phyloP scores from a whole-genome alignment of 1,284 basidiomycete genomes.

The Cystobasidiaceae sp. region DNA sequence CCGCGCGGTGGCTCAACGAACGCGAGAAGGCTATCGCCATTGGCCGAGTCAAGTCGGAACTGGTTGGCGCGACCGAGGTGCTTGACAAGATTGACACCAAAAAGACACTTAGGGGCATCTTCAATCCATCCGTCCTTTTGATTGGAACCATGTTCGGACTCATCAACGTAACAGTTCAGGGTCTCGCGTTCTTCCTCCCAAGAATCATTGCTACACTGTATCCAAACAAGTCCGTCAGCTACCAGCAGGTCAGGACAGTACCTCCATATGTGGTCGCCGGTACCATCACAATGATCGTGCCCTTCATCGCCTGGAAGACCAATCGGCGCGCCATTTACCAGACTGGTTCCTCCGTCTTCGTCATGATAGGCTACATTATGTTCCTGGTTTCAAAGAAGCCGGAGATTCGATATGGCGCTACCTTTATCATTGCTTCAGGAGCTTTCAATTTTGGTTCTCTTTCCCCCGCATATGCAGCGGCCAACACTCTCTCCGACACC shows the following conservation, averaged over 20 bases:
- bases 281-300: constrained; percentile 33
- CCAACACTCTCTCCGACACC: constrained; percentile 43
- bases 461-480: constrained; percentile 17
- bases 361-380: constrained; percentile 38
- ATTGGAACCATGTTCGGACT: constrained; percentile 46
- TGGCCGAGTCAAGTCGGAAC: constrained; percentile 46
- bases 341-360: neutral
- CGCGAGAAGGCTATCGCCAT: constrained; percentile 43
- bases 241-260: constrained; percentile 44
- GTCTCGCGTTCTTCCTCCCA: constrained; percentile 43
- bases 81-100: constrained; percentile 36
- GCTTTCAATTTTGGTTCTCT: neutral
- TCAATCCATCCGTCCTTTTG: constrained; percentile 32
- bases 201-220: constrained; percentile 45
- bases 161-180: constrained; percentile 45
- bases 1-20: constrained; percentile 45
- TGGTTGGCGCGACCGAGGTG: constrained; percentile 42
- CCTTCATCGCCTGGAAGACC: constrained; percentile 16
- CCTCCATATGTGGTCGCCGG: constrained; percentile 44
- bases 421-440: constrained; percentile 41
- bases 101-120: neutral
- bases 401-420: constrained; percentile 40
- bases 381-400: constrained; percentile 37
- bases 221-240: constrained; percentile 43
- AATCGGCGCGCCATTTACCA: neutral